A percentile compares a stretch with the other conserved stretches of the same genome.
These are phyloP conservation scores for Epichloe glyceriae DNA, from an alignment of 2,329 filamentous ascomycete species.

Conservation along the genomic window DNA sequence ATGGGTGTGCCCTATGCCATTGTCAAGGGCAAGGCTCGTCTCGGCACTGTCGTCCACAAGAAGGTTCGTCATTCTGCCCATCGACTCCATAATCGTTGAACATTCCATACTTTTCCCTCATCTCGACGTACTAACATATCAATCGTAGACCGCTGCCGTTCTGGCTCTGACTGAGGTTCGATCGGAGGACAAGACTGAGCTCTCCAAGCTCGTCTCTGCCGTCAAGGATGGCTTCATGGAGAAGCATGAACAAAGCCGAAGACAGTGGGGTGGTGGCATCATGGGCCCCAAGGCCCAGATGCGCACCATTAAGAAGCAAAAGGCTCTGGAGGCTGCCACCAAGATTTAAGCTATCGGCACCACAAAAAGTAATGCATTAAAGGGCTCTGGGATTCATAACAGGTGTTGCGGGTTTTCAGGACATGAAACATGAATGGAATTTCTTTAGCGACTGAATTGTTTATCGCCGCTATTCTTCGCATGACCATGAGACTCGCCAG, in stretches of 20 bases:
- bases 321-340: slow-evolving; percentile 86
- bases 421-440: slow-evolving; percentile 30
- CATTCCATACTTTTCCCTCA: not conserved
- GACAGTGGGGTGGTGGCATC: slow-evolving; percentile 98
- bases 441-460: slow-evolving; percentile 20
- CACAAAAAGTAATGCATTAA: slow-evolving; percentile 22
- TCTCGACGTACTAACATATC: not conserved
- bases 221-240: slow-evolving; percentile 97
- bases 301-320: slow-evolving; percentile 71
- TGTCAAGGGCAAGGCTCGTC: slow-evolving; percentile 98
- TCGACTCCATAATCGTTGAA: too few relatives aligned
- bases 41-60: slow-evolving; percentile 99
- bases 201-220: slow-evolving; percentile 88
- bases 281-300: slow-evolving; percentile 91
- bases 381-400: slow-evolving; percentile 22
- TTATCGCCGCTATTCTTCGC: slow-evolving; percentile 8
- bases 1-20: slow-evolving; percentile 99
- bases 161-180: slow-evolving; percentile 94
- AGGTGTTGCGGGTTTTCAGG: slow-evolving; percentile 28
- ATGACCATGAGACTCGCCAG: not conserved
- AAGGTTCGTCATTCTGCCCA: slow-evolving; percentile 47
- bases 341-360: slow-evolving; percentile 67
- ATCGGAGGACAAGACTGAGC: slow-evolving; percentile 95
- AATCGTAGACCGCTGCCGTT: slow-evolving; percentile 72
- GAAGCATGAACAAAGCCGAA: slow-evolving; percentile 83